Conservation (phyloP, 2,329 filamentous ascomycete species). For the Trichophyton mentagrophytes region DNA sequence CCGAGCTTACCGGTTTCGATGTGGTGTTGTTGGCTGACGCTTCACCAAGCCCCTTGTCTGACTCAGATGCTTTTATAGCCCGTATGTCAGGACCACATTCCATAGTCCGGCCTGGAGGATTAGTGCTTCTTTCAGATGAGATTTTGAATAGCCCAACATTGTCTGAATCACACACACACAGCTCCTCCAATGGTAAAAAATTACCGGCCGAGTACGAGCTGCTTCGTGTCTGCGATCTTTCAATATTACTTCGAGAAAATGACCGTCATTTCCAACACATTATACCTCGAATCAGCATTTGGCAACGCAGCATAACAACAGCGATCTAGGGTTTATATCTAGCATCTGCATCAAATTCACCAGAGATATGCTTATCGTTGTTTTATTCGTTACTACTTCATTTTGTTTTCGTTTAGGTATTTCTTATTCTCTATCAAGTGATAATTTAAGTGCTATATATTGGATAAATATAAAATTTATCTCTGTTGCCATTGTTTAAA, state of each 20-base stretch:
- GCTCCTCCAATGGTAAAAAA: background rate
- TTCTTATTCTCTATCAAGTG: no score
- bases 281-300: background rate
- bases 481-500: no score
- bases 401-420: no score
- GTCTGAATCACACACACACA: background rate
- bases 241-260: background rate
- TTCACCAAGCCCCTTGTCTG: background rate
- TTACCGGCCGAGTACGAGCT: background rate
- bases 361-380: background rate
- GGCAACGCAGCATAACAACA: background rate
- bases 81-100: background rate
- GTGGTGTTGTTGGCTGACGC: background rate
- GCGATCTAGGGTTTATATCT: background rate
- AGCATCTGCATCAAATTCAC: background rate
- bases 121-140: background rate
- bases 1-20: background rate
- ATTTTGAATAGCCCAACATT: background rate
- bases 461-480: no score
- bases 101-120: background rate
- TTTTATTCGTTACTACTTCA: no score
- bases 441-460: no score
- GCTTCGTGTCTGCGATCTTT: background rate
- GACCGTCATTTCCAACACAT: background rate
- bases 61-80: background rate